Evolutionary conservation across 257 asterid genomes (phyloP), one percentile per base, ranked within the genome.

Genomic region (Eucommia ulmoides): DNA sequence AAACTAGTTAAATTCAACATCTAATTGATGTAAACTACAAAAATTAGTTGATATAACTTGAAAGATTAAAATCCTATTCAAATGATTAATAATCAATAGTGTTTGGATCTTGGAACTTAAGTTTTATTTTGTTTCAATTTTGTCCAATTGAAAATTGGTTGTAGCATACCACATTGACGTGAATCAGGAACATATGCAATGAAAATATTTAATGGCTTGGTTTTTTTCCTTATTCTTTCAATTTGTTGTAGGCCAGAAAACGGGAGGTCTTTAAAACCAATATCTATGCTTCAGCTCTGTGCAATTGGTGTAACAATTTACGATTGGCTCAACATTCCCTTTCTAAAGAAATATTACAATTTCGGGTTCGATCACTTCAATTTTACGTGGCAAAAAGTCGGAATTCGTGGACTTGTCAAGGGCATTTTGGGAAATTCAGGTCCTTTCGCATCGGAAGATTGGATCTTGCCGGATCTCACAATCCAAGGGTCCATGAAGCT

Each of bases 391-490:
- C 80, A 55, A 75, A 77, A 70, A 38, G 66, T 72, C 9, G 94
- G 98, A 22, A 41, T 91, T 33, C 54, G 88, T 82, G 98, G 96
- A 38, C 92, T 91, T 17, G 67, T 86, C 24, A 65, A 66, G 49
- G 80, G 93, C 63, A 93, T 91, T 23, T 52, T 72, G 56, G 92
- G 96, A 17, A 83, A 72, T 59, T 51, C 70, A 3, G 98, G 98
- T 58, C 98, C 98, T 0, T 91, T 91, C 68, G 84, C 96, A 33
- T 61, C 88, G 0, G 93, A 82, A 33, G 98, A 91, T 41, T 91
- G 98, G 98, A 86, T 91, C 59, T 93, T 91, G 54, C 98, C 94
- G 0, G 98, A 91, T 65, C 88, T 91, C 41, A 78, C 93, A 1
- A 68, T 91, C 57, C 94, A 86, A 66, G 98, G 98, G 1, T 75